Conservation (phyloP, 2,329 filamentous ascomycete species). For the Paraphaeosphaeria minitans region DNA sequence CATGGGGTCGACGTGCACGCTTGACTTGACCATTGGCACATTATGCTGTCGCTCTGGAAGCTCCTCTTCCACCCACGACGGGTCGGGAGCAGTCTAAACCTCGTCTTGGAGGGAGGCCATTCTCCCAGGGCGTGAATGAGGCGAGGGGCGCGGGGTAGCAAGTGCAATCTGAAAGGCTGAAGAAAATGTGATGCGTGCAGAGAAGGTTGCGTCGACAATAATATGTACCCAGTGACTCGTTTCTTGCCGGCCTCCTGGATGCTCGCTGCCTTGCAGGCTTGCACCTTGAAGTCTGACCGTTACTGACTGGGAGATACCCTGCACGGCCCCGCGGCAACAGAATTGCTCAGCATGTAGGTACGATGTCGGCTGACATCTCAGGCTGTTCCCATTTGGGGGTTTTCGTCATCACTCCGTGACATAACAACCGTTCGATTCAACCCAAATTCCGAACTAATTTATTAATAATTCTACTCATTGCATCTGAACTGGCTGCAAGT, state of each 20-base stretch:
- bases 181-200: conserved; percentile 10
- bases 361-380: neutral
- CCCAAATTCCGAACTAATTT: neutral
- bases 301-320: conserved; percentile 13
- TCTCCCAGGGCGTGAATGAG: conserved; percentile 14
- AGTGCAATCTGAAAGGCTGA: conserved; percentile 29
- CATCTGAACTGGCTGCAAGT: neutral
- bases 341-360: neutral
- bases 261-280: conserved; percentile 31
- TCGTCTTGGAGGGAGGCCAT: conserved; percentile 31
- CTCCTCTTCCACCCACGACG: conserved; percentile 15
- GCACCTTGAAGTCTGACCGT: conserved; percentile 13
- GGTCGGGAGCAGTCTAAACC: conserved; percentile 23
- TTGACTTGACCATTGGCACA: conserved; percentile 27
- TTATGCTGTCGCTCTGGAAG: conserved; percentile 16
- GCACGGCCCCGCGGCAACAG: conserved; percentile 27
- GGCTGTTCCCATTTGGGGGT: too few relatives aligned
- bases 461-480: neutral
- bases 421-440: neutral
- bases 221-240: conserved; percentile 26
- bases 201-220: conserved; percentile 28
- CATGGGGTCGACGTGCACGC: conserved; percentile 24
- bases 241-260: conserved; percentile 39
- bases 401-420: neutral
- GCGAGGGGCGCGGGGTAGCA: conserved; percentile 11